These are phyloP conservation scores for Staphylotrichum longicolle DNA, from an alignment of 495 filamentous ascomycete genomes.

Conservation along the genomic window DNA sequence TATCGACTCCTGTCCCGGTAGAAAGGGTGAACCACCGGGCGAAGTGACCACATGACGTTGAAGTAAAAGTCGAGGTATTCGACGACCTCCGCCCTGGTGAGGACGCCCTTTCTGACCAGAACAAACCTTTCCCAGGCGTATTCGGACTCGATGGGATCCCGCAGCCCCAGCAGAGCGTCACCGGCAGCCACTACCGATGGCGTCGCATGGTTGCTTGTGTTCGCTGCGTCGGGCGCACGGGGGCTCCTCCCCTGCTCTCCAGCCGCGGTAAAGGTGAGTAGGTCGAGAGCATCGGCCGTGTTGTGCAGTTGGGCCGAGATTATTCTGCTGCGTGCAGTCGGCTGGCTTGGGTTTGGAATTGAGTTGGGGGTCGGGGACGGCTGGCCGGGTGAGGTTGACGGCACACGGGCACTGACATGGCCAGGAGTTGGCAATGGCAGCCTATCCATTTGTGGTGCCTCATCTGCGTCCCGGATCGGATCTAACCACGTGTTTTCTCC, in stretches of 20 bases:
- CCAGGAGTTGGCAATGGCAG: background rate
- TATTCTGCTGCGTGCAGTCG: background rate
- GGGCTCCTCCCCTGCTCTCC: background rate
- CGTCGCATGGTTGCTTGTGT: background rate
- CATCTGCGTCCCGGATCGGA: background rate
- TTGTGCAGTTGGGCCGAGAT: conserved; percentile 5
- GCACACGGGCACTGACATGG: too few relatives aligned
- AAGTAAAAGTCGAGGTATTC: conserved; percentile 6
- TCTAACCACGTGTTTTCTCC: background rate
- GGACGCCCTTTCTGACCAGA: background rate
- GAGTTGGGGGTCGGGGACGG: background rate
- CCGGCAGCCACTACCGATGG: background rate
- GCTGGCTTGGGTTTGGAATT: background rate
- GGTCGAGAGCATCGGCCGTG: background rate
- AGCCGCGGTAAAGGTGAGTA: background rate
- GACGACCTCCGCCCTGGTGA: background rate
- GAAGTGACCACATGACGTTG: background rate
- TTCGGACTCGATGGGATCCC: background rate
- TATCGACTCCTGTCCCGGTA: background rate
- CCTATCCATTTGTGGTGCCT: background rate
- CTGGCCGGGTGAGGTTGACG: too few relatives aligned
- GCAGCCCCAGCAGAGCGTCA: background rate
- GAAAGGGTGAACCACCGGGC: background rate
- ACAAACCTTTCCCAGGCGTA: background rate
- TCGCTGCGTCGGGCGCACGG: background rate